phyloP scores from a whole-genome alignment of 2,329 filamentous ascomycete genomes.

The Microsporum canis region DNA sequence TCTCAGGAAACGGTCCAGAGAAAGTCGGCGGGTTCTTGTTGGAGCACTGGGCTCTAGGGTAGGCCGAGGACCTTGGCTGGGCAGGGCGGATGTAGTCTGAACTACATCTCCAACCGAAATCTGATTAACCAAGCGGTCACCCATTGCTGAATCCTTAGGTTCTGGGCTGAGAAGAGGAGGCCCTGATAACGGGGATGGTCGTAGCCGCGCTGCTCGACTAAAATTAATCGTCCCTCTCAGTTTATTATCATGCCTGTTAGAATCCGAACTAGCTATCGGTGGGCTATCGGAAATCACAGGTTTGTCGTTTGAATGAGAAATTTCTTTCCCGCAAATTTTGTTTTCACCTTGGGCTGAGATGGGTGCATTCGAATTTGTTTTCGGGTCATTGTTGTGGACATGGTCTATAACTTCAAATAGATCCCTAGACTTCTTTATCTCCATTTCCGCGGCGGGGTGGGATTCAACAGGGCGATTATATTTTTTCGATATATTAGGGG shows the following conservation, averaged over 20 bases:
- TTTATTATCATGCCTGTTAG: background rate
- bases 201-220: background rate
- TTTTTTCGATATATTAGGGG: conserved; percentile 4
- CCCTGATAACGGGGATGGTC: conserved; percentile 1
- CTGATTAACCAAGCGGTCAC: background rate
- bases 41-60: background rate
- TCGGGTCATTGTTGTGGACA: background rate
- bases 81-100: background rate
- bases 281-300: too few relatives aligned
- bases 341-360: too few relatives aligned
- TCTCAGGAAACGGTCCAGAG: conserved; percentile 9
- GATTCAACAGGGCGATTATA: background rate
- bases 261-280: background rate
- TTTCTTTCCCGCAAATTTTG: background rate
- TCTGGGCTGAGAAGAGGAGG: background rate
- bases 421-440: background rate
- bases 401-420: background rate
- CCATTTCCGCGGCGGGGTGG: background rate
- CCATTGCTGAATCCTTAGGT: background rate
- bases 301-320: background rate
- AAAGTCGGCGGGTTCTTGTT: background rate
- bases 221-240: background rate
- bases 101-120: background rate
- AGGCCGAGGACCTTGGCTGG: background rate
- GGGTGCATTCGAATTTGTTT: background rate